Conservation (phyloP, 768 basidiomycete species). For the Rossbeevera mucosa region DNA sequence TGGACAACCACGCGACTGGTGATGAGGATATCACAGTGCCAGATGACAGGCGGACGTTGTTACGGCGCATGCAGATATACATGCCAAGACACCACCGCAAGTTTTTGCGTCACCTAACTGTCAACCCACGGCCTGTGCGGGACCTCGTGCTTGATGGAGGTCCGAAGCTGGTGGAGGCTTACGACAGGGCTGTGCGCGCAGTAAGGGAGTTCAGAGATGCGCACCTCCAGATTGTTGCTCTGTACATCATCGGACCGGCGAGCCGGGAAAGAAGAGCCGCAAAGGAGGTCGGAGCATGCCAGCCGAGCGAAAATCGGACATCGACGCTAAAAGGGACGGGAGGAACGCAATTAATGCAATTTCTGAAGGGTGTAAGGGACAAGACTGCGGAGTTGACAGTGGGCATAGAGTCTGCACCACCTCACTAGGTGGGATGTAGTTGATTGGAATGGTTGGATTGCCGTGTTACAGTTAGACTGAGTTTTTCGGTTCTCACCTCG, state of each 20-base stretch:
- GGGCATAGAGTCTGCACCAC: neutral
- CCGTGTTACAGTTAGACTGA: neutral
- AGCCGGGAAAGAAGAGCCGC: conserved; percentile 12
- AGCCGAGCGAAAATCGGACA: conserved; percentile 18
- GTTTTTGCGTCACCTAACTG: conserved; percentile 66
- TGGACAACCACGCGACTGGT: conserved; percentile 42
- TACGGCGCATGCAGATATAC: conserved; percentile 72
- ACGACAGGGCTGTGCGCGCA: conserved; percentile 59
- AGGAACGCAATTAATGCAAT: conserved; percentile 72
- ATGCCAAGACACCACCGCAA: conserved; percentile 80
- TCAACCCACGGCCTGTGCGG: conserved; percentile 58
- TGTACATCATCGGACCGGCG: conserved; percentile 76
- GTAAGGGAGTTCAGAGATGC: conserved; percentile 72
- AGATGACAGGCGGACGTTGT: conserved; percentile 38
- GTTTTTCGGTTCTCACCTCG: too few species aligned
- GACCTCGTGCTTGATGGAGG: conserved; percentile 40
- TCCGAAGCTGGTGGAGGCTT: conserved; percentile 43
- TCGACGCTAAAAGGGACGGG: conserved; percentile 63
- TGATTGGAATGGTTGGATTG: neutral
- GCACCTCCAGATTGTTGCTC: conserved; percentile 69
- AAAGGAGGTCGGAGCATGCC: conserved; percentile 5
- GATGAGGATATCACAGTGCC: conserved; percentile 1
- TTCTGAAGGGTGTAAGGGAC: conserved; percentile 68
- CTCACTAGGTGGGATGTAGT: neutral
- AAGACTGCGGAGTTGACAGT: conserved; percentile 51